Evolutionary conservation across 1,284 basidiomycete genomes (phyloP), one percentile per base, ranked within the genome.

Genomic region (Fomitopsis betulina): DNA sequence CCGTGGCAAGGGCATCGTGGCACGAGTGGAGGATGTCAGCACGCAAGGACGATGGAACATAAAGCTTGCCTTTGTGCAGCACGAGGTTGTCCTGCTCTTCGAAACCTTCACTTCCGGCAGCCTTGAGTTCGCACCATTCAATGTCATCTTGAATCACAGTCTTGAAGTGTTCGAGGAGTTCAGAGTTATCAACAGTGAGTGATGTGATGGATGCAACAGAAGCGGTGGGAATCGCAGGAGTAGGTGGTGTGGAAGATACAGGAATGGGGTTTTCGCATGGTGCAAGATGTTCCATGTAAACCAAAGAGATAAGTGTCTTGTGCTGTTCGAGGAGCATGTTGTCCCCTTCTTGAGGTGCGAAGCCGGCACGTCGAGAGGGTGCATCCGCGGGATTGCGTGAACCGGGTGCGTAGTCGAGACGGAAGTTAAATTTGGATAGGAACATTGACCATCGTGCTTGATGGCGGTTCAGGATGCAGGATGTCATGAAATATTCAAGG

Each of bases 1-100:
- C 70, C 37, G 66, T 59, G 12, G 59, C 30, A 2, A 58, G 51
- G 0, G 53, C 23, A 49, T 71, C 65, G 53, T 71, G 70, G 12
- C 51, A 56, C 6, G 58, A 57, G 45, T 63, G 57, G 10, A 76
- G 55, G 50, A 75, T 70, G 30, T 69, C 60, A 35, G 62, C 12
- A 15, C 63, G 65, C 12, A 75, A 63, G 5, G 69, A 52, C 37
- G 63, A 30, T n/a, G 77, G 76, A 30, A 78, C 72, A 56, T 67
- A 78, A 17, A 78, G 58, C n/a, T n/a, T n/a, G n/a, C n/a, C n/a
- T n/a, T n/a, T n/a, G n/a, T n/a, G n/a, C n/a, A n/a, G n/a, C n/a
- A 75, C 67, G 5, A 77, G 65, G 27, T 70, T 66, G 51, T 67
- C 56, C 38, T 72, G 62, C 27, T 61, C 45, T 0, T 43, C 47